Evolutionary conservation across 1,139 yeast species (phyloP).

Genomic region (Diutina pseudorugosa): DNA sequence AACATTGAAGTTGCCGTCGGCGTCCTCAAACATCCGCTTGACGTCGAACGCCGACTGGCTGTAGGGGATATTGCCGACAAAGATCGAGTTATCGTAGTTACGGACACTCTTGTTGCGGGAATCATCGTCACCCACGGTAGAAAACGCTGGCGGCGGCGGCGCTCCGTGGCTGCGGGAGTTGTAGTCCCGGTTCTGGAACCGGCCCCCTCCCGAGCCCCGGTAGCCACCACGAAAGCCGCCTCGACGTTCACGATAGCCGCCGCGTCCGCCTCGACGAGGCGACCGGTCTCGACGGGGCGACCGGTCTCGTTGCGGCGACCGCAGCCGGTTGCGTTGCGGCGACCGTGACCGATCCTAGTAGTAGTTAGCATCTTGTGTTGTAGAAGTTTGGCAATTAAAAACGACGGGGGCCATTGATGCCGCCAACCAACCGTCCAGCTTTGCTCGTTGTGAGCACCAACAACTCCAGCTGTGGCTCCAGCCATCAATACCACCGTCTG

Average conservation of each 20-base stretch:
- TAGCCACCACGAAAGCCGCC: constrained; percentile 5
- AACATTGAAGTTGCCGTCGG: constrained; percentile 41
- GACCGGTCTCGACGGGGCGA: constrained; percentile 33
- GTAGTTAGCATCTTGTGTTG: neutral
- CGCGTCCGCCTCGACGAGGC: constrained; percentile 17
- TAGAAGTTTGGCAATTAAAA: too few species aligned
- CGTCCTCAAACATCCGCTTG: constrained; percentile 37
- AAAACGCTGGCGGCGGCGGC: neutral
- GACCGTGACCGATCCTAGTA: neutral
- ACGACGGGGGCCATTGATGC: too few species aligned
- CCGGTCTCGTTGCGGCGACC: constrained; percentile 24
- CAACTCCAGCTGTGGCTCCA: neutral
- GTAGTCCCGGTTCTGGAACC: neutral
- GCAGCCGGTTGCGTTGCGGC: neutral
- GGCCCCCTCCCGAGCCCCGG: neutral
- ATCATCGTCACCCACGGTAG: constrained; percentile 15
- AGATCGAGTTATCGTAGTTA: constrained; percentile 57
- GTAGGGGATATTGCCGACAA: constrained; percentile 65
- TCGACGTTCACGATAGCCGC: constrained; percentile 11
- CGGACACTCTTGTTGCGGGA: constrained; percentile 36
- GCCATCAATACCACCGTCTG: constrained; percentile 4
- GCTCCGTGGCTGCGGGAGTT: neutral
- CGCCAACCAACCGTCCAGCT: too few species aligned
- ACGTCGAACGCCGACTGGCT: constrained; percentile 48
- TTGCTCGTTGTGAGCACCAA: neutral